phyloP scores from a whole-genome alignment of 352 stramenopile species.

The Phytophthora parvispora region DNA sequence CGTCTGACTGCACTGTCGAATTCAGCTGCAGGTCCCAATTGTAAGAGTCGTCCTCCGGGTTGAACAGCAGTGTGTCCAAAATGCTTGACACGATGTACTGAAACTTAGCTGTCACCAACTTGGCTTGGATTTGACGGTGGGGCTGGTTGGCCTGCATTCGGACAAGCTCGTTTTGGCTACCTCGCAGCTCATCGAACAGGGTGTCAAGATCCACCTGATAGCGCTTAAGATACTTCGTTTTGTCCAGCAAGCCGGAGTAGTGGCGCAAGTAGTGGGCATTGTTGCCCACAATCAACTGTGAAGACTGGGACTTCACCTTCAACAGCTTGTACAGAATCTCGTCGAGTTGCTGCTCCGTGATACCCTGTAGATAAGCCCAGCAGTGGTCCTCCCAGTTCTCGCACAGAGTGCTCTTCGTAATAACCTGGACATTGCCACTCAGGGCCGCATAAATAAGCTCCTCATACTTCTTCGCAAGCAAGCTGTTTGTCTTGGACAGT shows the following conservation, averaged over 20 bases:
- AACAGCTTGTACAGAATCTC: constrained; percentile 75
- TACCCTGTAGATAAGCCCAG: constrained; percentile 81
- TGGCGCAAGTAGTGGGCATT: constrained; percentile 69
- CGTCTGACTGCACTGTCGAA: constrained; percentile 49
- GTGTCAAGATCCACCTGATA: constrained; percentile 75
- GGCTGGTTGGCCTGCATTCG: constrained; percentile 77
- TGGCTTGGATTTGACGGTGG: constrained; percentile 82
- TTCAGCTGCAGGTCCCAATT: constrained; percentile 78
- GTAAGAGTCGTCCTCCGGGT: constrained; percentile 55
- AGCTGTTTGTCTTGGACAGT: constrained; percentile 70
- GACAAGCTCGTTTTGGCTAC: constrained; percentile 69
- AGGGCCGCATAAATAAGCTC: constrained; percentile 85
- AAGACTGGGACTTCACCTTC: constrained; percentile 82
- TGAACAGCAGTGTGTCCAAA: constrained; percentile 63
- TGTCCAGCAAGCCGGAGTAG: constrained; percentile 66
- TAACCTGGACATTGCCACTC: constrained; percentile 74
- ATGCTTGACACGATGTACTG: constrained; percentile 82
- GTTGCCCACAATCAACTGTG: constrained; percentile 77
- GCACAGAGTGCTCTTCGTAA: constrained; percentile 75
- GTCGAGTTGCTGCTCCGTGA: constrained; percentile 80
- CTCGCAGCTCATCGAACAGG: constrained; percentile 83
- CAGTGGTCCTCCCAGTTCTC: constrained; percentile 90
- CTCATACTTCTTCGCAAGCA: constrained; percentile 79
- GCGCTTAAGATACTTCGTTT: constrained; percentile 81
- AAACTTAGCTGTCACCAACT: constrained; percentile 82